Base-by-base conservation (phyloP, 495 filamentous ascomycete genomes). In the Penicillium daleae region DNA sequence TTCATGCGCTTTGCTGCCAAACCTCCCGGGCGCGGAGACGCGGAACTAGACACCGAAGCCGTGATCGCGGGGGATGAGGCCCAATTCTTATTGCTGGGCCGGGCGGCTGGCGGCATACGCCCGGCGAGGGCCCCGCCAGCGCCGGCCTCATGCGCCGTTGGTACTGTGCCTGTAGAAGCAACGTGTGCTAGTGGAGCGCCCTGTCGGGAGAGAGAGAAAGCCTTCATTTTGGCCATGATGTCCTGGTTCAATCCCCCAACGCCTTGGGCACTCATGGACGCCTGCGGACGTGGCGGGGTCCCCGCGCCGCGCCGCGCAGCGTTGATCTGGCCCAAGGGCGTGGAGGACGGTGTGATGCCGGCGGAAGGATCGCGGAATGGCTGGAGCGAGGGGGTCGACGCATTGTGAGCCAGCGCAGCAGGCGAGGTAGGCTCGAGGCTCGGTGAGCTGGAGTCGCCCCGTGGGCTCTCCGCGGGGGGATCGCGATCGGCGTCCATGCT, bases 201-300 rank as follows among this genome's bases (percentile, higher is more conserved):
- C 70, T 86, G 87, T 62, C 86, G 77, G 61, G 84, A 89, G 15
- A 90, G 70, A 57, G 90, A 88, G 56, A 93, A 92, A 2, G 89
- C 90, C 65, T 86, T 87, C 82, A 94, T 89, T 66, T 89, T 93
- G 37, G 88, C 90, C 78, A 90, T 85, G 62, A 97, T 86, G 63
- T 96, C 92, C 72, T 89, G 86, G 42, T 91, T 89, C 22, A 95
- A 76, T 31, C 83, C 81, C 56, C 82, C 82, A 6, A 74, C 74
- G 48, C 79, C 79, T 48, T 82, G 79, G 52, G 80, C 82, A 40
- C 86, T 85, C 69, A 88, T 80, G 10, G 85, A 83, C 10, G 79
- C 67, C 12, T 80, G 76, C 3, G 75, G 78, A n/a, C 80, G 74
- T 39, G 76, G 74, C 40, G 87, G 85, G 13, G 70, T 63, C 8